Conservation (phyloP, 805 yeast genomes). For the Maudiozyma pseudohumilis region DNA sequence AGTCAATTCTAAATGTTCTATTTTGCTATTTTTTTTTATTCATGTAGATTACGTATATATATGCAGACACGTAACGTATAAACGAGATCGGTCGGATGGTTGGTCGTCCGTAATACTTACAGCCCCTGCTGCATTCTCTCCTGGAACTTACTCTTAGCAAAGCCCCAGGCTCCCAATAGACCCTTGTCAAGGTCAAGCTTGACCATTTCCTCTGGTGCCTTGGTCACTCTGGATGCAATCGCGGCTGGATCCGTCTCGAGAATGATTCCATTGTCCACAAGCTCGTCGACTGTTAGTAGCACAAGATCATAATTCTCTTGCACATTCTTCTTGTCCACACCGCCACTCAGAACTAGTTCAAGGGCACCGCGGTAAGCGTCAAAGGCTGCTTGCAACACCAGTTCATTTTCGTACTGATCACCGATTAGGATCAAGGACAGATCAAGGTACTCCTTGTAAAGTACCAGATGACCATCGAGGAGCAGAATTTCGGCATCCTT, state of each 20-base stretch:
- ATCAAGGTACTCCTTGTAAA: constrained; percentile 82
- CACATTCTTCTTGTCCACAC: constrained; percentile 69
- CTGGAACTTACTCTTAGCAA: constrained; percentile 66
- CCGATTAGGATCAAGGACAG: constrained; percentile 64
- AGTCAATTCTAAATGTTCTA: background rate
- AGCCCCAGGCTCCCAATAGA: constrained; percentile 73
- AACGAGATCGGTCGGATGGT: too few relatives aligned
- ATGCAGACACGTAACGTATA: background rate
- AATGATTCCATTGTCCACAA: constrained; percentile 87
- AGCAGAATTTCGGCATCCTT: constrained; percentile 72
- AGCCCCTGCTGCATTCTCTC: constrained; percentile 40
- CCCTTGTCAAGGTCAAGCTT: constrained; percentile 68
- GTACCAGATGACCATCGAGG: constrained; percentile 67
- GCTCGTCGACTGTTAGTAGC: constrained; percentile 79
- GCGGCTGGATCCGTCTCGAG: constrained; percentile 82
- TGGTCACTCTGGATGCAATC: constrained; percentile 85
- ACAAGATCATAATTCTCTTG: constrained; percentile 81
- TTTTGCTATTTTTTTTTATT: background rate
- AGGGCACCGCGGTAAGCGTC: constrained; percentile 74
- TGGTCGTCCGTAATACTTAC: too few relatives aligned
- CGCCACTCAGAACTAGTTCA: constrained; percentile 52
- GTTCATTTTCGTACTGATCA: constrained; percentile 72
- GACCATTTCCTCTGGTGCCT: constrained; percentile 59
- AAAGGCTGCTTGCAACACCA: constrained; percentile 63
- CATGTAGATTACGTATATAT: background rate